Evolutionary conservation across 768 basidiomycete species (phyloP).

Genomic region (Plicaturopsis crispa): DNA sequence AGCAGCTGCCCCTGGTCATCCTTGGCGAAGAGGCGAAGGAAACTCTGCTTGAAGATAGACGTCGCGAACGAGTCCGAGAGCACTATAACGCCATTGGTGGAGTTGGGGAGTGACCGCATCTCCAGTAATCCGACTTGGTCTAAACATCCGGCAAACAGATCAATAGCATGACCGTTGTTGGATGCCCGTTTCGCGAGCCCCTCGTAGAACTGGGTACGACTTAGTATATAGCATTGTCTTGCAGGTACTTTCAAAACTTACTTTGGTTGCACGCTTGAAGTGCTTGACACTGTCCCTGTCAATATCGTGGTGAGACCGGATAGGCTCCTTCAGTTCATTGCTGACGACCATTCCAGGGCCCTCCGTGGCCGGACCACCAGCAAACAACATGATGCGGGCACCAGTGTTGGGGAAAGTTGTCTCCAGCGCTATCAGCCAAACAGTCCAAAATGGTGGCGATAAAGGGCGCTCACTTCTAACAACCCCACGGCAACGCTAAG

Average conservation of each 20-base stretch:
- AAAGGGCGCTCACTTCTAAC: constrained; percentile 53
- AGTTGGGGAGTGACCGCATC: constrained; percentile 95
- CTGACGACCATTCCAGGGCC: constrained; percentile 96
- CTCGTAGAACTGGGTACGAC: constrained; percentile 80
- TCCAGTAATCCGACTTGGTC: constrained; percentile 97
- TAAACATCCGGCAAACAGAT: constrained; percentile 93
- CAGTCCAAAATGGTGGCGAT: background rate
- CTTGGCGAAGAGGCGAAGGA: constrained; percentile 87
- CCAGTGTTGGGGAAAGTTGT: constrained; percentile 95
- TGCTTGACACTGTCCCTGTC: constrained; percentile 96
- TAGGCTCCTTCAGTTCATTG: constrained; percentile 93
- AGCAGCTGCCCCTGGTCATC: constrained; percentile 87
- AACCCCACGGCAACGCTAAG: constrained; percentile 89
- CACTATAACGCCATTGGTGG: constrained; percentile 94
- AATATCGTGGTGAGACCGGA: constrained; percentile 98
- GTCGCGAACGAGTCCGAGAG: constrained; percentile 96
- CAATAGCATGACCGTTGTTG: constrained; percentile 90
- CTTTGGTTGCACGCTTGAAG: constrained; percentile 95
- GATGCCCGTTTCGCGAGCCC: constrained; percentile 87
- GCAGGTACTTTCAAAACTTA: constrained; percentile 31
- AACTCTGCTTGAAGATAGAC: constrained; percentile 98
- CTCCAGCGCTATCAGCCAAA: constrained; percentile 19
- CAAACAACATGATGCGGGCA: constrained; percentile 91
- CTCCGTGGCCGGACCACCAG: constrained; percentile 93
- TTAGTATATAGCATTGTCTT: too few species aligned